Evolutionary conservation across 306 rosid species (phyloP).

Genomic region (Ormosia emarginata): DNA sequence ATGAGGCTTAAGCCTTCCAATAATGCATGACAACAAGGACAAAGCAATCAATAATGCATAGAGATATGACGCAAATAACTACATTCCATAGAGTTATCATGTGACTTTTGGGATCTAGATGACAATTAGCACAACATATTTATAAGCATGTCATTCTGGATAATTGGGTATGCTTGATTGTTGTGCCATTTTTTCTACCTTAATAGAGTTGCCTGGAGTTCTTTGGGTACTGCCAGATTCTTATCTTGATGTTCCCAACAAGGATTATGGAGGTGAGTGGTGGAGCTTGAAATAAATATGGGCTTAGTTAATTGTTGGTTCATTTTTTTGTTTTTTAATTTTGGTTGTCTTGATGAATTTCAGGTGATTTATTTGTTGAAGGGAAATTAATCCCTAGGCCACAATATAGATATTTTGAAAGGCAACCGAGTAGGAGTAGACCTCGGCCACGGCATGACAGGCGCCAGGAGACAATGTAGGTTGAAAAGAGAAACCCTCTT

Average conservation of each 20-base stretch:
- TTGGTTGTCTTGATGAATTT: conserved; percentile 19
- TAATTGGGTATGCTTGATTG: neutral
- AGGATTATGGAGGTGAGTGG: conserved; percentile 86
- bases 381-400: conserved; percentile 91
- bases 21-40: too few species aligned
- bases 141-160: neutral
- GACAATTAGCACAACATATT: neutral
- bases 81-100: too few species aligned
- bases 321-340: neutral
- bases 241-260: conserved; percentile 82
- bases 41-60: too few species aligned
- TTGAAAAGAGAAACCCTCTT: conserved; percentile 51
- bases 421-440: conserved; percentile 53
- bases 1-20: too few species aligned
- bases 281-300: neutral
- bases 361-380: conserved; percentile 83
- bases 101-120: neutral
- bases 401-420: conserved; percentile 67
- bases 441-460: conserved; percentile 81
- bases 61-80: too few species aligned
- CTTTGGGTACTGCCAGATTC: conserved; percentile 98
- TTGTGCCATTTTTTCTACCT: neutral
- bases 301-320: conserved; percentile 1
- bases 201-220: conserved; percentile 66
- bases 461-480: conserved; percentile 65